Evolutionary conservation across 495 filamentous ascomycete genomes (phyloP).

Genomic region (Penicillium antarcticum): DNA sequence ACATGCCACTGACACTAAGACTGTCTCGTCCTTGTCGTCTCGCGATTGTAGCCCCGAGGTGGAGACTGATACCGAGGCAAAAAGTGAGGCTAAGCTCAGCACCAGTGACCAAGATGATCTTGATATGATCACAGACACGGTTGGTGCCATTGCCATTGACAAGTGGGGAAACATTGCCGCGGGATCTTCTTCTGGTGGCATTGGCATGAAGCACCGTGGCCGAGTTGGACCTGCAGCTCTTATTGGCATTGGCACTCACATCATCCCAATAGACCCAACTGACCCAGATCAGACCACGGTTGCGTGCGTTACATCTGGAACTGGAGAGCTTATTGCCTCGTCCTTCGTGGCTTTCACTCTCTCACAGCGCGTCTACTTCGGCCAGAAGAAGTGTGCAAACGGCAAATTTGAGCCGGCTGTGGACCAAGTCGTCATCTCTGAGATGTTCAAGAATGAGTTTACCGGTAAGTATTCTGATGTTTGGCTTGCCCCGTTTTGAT

Average conservation of each 20-base stretch:
- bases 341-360: slow-evolving; percentile 78
- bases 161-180: slow-evolving; percentile 82
- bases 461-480: slow-evolving; percentile 47
- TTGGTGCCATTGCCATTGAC: slow-evolving; percentile 93
- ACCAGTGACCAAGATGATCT: neutral
- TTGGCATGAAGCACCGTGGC: slow-evolving; percentile 95
- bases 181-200: slow-evolving; percentile 97
- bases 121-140: slow-evolving; percentile 79
- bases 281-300: slow-evolving; percentile 61
- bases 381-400: slow-evolving; percentile 52
- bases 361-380: slow-evolving; percentile 70
- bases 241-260: slow-evolving; percentile 83
- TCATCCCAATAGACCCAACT: slow-evolving; percentile 66
- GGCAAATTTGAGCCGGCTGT: slow-evolving; percentile 60
- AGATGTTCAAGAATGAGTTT: slow-evolving; percentile 75
- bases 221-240: slow-evolving; percentile 89
- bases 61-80: neutral
- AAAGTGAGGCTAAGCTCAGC: neutral
- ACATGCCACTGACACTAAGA: neutral
- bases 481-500: neutral
- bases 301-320: slow-evolving; percentile 83
- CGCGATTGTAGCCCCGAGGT: neutral
- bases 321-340: slow-evolving; percentile 95
- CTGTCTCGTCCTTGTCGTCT: neutral
- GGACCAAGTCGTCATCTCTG: slow-evolving; percentile 68